These are phyloP conservation scores for Cunninghamia lanceolata DNA, from an alignment of 75 land plant genomes.

Conservation along the genomic window DNA sequence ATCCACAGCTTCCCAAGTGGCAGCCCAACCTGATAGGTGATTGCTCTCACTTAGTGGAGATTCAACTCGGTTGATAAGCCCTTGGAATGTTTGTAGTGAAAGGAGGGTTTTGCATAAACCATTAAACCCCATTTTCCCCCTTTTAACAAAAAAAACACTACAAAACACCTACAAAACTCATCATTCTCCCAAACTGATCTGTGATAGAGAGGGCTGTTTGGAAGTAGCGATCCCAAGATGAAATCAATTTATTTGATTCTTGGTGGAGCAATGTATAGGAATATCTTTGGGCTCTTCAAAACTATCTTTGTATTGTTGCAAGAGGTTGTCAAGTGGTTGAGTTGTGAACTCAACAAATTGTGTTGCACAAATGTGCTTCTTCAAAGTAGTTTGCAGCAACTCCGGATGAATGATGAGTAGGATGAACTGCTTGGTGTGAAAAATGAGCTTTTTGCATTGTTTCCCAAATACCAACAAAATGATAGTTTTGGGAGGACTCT, in stretches of 20 bases:
- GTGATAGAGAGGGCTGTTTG: not conserved
- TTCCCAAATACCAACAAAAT: not conserved
- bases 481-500: not conserved
- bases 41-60: no score
- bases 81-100: no score
- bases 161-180: not conserved
- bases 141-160: no score
- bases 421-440: not conserved
- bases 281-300: not conserved
- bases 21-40: no score
- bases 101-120: no score
- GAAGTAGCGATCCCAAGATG: not conserved
- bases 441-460: not conserved
- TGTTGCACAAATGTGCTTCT: not conserved
- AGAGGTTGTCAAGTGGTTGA: not conserved
- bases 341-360: not conserved
- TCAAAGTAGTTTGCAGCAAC: not conserved
- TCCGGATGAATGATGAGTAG: not conserved
- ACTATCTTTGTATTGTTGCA: not conserved
- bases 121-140: no score
- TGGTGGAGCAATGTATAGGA: not conserved
- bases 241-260: not conserved
- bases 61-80: no score
- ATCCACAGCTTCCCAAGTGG: no score
- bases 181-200: not conserved